phyloP scores from a whole-genome alignment of 176 grass and related monocot species.

The Oryza rufipogon region DNA sequence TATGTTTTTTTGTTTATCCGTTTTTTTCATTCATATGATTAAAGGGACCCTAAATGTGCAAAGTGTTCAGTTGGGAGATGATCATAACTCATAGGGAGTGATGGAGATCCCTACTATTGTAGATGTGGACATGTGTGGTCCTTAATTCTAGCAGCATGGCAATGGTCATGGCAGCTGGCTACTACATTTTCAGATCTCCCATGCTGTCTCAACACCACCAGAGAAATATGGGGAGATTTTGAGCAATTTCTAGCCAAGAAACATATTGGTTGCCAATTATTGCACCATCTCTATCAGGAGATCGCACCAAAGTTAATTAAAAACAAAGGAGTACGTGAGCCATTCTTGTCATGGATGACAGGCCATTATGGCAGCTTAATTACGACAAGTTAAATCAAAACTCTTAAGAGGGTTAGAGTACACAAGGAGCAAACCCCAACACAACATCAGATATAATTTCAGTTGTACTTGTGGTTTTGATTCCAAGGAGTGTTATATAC shows the following conservation, averaged over 20 bases:
- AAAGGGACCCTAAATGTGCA: background rate
- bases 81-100: background rate
- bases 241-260: background rate
- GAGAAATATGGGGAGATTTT: background rate
- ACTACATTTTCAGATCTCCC: background rate
- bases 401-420: background rate
- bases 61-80: background rate
- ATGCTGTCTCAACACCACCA: background rate
- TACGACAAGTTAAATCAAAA: background rate
- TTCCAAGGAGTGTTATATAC: too few species aligned
- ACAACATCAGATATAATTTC: background rate
- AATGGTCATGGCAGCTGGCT: background rate
- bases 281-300: background rate
- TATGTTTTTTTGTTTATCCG: too few species aligned
- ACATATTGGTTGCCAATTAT: background rate
- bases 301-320: background rate
- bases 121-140: background rate
- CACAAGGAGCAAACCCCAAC: too few species aligned
- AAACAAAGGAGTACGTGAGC: background rate
- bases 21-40: too few species aligned
- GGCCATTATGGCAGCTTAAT: background rate
- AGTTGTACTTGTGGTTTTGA: background rate
- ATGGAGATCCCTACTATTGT: background rate
- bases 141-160: background rate
- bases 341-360: background rate